phyloP scores from a whole-genome alignment of 139 green algal species.

The Tetradesmus lagerheimii region DNA sequence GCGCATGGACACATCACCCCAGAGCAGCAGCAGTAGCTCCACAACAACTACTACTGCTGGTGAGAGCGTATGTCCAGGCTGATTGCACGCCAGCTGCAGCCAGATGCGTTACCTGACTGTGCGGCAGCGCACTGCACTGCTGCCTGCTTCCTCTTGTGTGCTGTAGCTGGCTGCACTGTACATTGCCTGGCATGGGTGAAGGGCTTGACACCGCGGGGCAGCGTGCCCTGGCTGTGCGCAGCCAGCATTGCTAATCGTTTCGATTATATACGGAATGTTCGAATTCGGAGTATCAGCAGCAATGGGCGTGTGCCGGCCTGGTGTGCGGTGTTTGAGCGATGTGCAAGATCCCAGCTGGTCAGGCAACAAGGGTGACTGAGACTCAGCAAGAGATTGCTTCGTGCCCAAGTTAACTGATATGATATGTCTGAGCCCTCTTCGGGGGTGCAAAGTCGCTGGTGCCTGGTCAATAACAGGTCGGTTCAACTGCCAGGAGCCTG shows the following conservation, averaged over 20 bases:
- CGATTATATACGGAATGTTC: neutral
- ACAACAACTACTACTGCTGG: neutral
- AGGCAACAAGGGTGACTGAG: neutral
- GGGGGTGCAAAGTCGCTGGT: neutral
- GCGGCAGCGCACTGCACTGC: neutral
- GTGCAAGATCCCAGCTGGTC: neutral
- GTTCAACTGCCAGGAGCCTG: neutral
- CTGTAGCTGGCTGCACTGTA: neutral
- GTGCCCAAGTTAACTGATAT: neutral
- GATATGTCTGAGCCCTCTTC: neutral
- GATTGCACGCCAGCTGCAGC: no score
- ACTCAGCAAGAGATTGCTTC: neutral
- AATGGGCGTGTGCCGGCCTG: neutral
- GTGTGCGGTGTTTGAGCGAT: neutral
- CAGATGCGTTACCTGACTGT: neutral
- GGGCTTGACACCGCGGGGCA: neutral
- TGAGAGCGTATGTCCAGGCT: neutral
- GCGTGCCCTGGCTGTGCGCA: neutral
- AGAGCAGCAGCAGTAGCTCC: neutral
- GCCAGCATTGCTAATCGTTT: neutral
- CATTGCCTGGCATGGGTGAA: neutral
- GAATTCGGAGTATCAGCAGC: neutral
- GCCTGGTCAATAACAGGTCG: neutral
- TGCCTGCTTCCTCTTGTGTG: neutral
- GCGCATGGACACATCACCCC: neutral